Evolutionary conservation across 371 early-diverging fungal genomes (phyloP).

Genomic region (Mucor sp.): DNA sequence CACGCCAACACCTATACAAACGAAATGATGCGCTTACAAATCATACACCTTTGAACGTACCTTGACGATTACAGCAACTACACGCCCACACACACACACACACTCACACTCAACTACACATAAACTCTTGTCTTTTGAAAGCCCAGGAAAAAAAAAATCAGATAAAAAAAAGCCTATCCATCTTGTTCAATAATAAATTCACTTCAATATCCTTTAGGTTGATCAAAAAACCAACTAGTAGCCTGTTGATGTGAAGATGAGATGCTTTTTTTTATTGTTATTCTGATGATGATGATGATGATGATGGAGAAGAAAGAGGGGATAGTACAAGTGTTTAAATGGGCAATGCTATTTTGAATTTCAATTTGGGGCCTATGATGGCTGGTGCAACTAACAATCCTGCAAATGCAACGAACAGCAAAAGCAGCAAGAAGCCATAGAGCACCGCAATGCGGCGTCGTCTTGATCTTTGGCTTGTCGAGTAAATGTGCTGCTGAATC

Average conservation of each 20-base stretch:
- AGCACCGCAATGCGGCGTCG: conserved; percentile 59
- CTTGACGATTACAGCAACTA: neutral
- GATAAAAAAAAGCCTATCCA: conserved; percentile 7
- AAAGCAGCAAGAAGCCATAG: conserved; percentile 64
- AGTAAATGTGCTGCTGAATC: conserved; percentile 74
- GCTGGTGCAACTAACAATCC: conserved; percentile 22
- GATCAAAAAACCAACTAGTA: neutral
- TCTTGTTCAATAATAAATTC: conserved; percentile 14
- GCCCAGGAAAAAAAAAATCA: neutral
- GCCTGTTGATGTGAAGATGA: too few relatives aligned
- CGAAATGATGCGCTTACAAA: neutral
- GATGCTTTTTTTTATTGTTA: too few relatives aligned
- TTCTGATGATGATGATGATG: too few relatives aligned
- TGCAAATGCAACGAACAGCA: conserved; percentile 16
- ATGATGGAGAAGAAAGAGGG: neutral
- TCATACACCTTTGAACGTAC: neutral
- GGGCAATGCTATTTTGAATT: conserved; percentile 17
- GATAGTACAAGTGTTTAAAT: conserved; percentile 8
- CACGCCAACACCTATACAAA: neutral
- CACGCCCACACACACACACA: neutral
- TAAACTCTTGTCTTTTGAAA: neutral
- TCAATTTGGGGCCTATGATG: conserved; percentile 21
- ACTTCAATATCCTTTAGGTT: conserved; percentile 11
- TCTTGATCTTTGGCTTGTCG: conserved; percentile 59
- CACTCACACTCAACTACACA: neutral